phyloP scores from a whole-genome alignment of 2,329 filamentous ascomycete genomes.

The Apiospora phragmitis region DNA sequence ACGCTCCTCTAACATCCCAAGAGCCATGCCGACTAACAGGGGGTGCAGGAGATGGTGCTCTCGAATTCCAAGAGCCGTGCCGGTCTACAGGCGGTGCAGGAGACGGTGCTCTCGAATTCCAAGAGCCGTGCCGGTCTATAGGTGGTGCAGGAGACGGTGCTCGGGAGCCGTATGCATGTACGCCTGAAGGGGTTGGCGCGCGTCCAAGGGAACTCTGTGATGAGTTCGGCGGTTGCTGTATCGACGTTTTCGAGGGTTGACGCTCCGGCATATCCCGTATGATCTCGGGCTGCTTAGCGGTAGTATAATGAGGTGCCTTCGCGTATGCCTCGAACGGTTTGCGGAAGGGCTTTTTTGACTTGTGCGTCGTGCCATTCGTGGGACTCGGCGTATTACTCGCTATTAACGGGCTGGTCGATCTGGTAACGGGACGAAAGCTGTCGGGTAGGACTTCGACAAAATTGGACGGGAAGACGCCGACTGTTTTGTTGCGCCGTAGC shows the following conservation, averaged over 20 bases:
- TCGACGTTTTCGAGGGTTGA: neutral
- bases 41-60: neutral
- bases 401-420: slow-evolving; percentile 62
- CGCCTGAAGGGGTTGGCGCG: slow-evolving; percentile 16
- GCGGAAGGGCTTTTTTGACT: slow-evolving; percentile 62
- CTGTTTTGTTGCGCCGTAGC: slow-evolving; percentile 82
- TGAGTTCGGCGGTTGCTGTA: neutral
- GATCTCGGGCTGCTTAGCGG: slow-evolving; percentile 60
- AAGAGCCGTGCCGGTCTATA: slow-evolving; percentile 18
- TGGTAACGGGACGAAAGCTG: slow-evolving; percentile 74
- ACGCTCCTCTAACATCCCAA: slow-evolving; percentile 25
- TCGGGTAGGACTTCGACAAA: slow-evolving; percentile 90
- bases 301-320: slow-evolving; percentile 66
- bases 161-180: slow-evolving; percentile 22
- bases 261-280: slow-evolving; percentile 43
- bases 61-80: slow-evolving; percentile 15
- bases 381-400: slow-evolving; percentile 55
- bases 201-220: neutral
- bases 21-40: neutral
- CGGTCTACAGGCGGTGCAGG: slow-evolving; percentile 8
- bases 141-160: slow-evolving; percentile 27
- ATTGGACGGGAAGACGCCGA: slow-evolving; percentile 94
- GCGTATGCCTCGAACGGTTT: slow-evolving; percentile 69
- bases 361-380: slow-evolving; percentile 48
- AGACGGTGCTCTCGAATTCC: neutral